These are phyloP conservation scores for Chlamydomonas incerta DNA, from an alignment of 139 green algal genomes.

Conservation along the genomic window DNA sequence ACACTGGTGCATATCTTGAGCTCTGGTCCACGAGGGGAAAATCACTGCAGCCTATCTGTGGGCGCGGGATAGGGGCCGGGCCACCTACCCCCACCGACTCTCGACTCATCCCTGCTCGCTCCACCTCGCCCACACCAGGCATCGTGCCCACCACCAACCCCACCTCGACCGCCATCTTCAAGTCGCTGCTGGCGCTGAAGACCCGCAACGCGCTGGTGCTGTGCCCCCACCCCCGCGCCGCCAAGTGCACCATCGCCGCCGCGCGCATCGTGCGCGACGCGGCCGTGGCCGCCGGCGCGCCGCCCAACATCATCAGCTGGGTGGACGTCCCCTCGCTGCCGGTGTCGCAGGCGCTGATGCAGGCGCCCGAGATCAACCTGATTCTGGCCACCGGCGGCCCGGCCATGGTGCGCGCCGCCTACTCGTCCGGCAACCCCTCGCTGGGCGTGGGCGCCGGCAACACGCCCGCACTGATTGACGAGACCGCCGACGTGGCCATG, in stretches of 20 bases:
- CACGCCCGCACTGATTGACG: slow-evolving; percentile 79
- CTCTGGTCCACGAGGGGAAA: too few species aligned
- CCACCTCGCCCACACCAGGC: slow-evolving; percentile 28
- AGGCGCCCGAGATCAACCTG: slow-evolving; percentile 66
- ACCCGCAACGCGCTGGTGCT: slow-evolving; percentile 79
- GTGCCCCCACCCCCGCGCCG: slow-evolving; percentile 73
- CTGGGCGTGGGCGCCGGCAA: slow-evolving; percentile 80
- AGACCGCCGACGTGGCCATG: slow-evolving; percentile 71
- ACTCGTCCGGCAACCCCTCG: slow-evolving; percentile 75
- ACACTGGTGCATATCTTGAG: too few species aligned
- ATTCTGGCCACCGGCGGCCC: slow-evolving; percentile 79
- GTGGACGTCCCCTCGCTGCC: slow-evolving; percentile 69
- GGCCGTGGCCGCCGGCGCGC: slow-evolving; percentile 68
- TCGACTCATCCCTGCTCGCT: too few species aligned
- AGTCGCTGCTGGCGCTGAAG: slow-evolving; percentile 75
- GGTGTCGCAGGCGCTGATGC: slow-evolving; percentile 72
- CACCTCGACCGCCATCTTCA: slow-evolving; percentile 80
- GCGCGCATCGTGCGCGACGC: slow-evolving; percentile 73
- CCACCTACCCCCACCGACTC: background rate
- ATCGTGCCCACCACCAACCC: slow-evolving; percentile 82
- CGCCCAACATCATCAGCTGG: slow-evolving; percentile 72
- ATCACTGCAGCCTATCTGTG: too few species aligned
- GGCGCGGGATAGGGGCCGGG: too few species aligned
- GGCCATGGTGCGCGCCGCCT: slow-evolving; percentile 75
- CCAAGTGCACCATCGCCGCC: slow-evolving; percentile 67